A percentile compares a stretch with the other conserved stretches of the same genome.
phyloP scores from a whole-genome alignment of 2,329 filamentous ascomycete species.

The Trichoderma guizhouense region DNA sequence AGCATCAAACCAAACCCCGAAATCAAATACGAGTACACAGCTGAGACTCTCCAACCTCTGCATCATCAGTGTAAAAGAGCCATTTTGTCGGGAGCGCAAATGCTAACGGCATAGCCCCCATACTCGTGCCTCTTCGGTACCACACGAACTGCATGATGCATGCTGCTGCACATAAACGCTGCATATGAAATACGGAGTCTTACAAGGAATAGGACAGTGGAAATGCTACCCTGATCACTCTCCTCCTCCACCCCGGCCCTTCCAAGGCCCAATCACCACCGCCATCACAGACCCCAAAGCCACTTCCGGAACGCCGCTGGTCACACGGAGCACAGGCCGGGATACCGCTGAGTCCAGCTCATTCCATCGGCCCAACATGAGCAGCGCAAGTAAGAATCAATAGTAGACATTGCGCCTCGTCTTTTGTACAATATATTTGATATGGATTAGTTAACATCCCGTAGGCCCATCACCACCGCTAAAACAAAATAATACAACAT shows the following conservation, averaged over 20 bases:
- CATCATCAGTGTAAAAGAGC: neutral
- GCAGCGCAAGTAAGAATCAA: neutral
- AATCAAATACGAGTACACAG: neutral
- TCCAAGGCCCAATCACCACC: neutral
- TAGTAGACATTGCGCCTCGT: neutral
- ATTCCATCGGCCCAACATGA: neutral
- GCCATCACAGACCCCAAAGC: neutral
- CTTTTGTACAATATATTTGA: neutral
- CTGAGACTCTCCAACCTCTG: neutral
- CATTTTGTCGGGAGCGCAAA: neutral
- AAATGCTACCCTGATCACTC: neutral
- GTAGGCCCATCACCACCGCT: neutral
- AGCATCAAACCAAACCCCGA: neutral
- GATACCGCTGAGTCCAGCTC: neutral
- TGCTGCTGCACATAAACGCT: neutral
- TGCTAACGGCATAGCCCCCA: neutral
- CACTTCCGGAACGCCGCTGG: neutral
- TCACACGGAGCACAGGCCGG: neutral
- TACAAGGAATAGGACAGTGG: neutral
- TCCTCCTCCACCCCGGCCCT: neutral
- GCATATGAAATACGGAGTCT: neutral
- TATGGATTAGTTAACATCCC: neutral
- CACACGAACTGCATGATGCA: constrained; percentile 5
- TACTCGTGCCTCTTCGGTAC: neutral
- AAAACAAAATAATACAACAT: neutral